Evolutionary conservation across 768 basidiomycete species (phyloP).

Genomic region (Trametes villosa): DNA sequence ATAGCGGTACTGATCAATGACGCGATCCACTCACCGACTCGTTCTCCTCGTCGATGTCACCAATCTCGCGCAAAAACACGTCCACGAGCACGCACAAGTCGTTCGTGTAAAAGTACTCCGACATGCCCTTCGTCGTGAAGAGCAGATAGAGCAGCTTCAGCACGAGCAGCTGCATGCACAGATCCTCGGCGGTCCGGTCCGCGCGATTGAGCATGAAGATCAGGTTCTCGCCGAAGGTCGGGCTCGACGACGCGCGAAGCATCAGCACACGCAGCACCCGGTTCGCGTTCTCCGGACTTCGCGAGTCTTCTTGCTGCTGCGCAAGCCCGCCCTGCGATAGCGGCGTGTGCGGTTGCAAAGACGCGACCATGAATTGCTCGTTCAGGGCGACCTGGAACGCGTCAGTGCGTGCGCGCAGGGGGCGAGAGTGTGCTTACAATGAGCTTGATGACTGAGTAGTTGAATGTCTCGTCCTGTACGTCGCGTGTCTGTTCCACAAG

Average conservation of each 20-base stretch:
- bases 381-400: constrained; percentile 79
- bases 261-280: constrained; percentile 83
- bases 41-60: constrained; percentile 89
- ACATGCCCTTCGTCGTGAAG: constrained; percentile 90
- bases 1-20: not conserved
- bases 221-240: constrained; percentile 97
- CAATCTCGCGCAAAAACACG: constrained; percentile 94
- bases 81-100: constrained; percentile 96
- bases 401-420: not conserved
- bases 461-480: constrained; percentile 89
- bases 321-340: constrained; percentile 19
- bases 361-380: constrained; percentile 98
- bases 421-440: constrained; percentile 59
- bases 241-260: constrained; percentile 81
- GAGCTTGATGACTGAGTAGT: constrained; percentile 94
- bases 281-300: constrained; percentile 59
- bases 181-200: constrained; percentile 88
- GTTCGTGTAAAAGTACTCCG: constrained; percentile 98
- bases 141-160: constrained; percentile 94
- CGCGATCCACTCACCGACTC: constrained; percentile 71
- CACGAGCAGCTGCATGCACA: constrained; percentile 93
- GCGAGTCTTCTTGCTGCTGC: constrained; percentile 7
- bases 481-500: constrained; percentile 91
- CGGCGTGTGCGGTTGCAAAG: constrained; percentile 44
- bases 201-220: constrained; percentile 99